Base-by-base conservation (phyloP, 2,329 filamentous ascomycete species). In the Talaromyces amestolkiae region DNA sequence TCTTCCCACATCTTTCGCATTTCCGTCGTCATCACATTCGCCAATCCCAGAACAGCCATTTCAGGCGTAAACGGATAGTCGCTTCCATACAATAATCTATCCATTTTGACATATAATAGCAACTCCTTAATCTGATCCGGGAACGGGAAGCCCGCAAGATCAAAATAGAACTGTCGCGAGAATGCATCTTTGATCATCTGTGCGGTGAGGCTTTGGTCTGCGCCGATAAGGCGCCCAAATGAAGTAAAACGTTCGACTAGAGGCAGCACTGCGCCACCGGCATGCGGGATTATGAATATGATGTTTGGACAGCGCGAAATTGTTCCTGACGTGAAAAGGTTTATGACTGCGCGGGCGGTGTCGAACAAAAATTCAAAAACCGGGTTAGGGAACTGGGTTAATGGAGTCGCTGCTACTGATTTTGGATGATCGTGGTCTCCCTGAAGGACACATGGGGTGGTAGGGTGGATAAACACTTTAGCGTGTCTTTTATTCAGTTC, bases 391-490 rank as follows among this genome's bases (percentile, higher is more conserved):
- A 69, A 64, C 7, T 68, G 54, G 9, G 41, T 45, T 24, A 60
- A 37, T 66, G 9, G 67, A 64, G 10, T 69, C 58, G 4, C 67
- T 83, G 0, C n/a, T 5, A 49, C 43, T 19, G 39, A 3, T 35
- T 47, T 31, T 22, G 41, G 10, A 39, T 27, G 24, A 10, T 49
- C 39, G 11, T 24, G 33, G 1, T 15, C 10, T 53, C 47, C 49
- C 43, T 17, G 49, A 17, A 56, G 13, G 43, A 49, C 6, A 13
- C 63, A 65, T 39, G 58, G 58, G 2, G 63, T 61, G n/a, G 83
- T 86, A 0, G 84, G 84, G 64, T 87, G 85, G 54, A 86, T 81
- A 70, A 87, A 86, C 0, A 86, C 75, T 1, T 78, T 80, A 0
- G 81, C 81, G 3, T 80, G 75, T 1, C 82, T 71, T 2, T 72